Evolutionary conservation across 345 rosid genomes (phyloP).

Genomic region (Gossypium ekmanianum): DNA sequence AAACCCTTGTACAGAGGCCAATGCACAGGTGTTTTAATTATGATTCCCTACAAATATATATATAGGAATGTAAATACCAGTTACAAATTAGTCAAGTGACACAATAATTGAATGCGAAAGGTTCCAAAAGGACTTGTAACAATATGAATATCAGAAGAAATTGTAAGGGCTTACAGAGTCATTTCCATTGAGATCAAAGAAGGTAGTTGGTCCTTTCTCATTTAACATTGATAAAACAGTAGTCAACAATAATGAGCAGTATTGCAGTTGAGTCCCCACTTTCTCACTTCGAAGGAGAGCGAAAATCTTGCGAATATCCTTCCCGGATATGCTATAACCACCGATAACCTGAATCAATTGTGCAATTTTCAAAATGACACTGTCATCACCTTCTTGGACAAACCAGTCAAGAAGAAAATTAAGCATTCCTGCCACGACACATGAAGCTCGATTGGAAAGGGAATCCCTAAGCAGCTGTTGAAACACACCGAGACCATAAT

Average conservation of each 20-base stretch:
- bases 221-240: slow-evolving; percentile 84
- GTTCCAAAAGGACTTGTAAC: neutral
- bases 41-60: slow-evolving; percentile 65
- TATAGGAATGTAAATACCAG: neutral
- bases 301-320: slow-evolving; percentile 92
- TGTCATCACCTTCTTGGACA: slow-evolving; percentile 66
- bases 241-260: slow-evolving; percentile 76
- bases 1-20: slow-evolving; percentile 94
- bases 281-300: slow-evolving; percentile 92
- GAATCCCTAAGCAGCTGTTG: slow-evolving; percentile 84
- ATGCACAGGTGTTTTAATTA: slow-evolving; percentile 72
- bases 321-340: slow-evolving; percentile 97
- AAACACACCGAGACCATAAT: slow-evolving; percentile 72
- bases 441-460: slow-evolving; percentile 83
- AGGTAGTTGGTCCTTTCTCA: slow-evolving; percentile 95
- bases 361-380: slow-evolving; percentile 66
- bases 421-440: slow-evolving; percentile 91
- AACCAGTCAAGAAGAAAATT: slow-evolving; percentile 94
- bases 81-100: neutral
- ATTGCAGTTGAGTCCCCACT: slow-evolving; percentile 70
- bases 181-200: slow-evolving; percentile 82
- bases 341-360: slow-evolving; percentile 86
- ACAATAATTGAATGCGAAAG: neutral
- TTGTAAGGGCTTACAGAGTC: slow-evolving; percentile 69
- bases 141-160: neutral